phyloP scores from a whole-genome alignment of 2,329 filamentous ascomycete genomes.

The Pseudogymnoascus sp. region DNA sequence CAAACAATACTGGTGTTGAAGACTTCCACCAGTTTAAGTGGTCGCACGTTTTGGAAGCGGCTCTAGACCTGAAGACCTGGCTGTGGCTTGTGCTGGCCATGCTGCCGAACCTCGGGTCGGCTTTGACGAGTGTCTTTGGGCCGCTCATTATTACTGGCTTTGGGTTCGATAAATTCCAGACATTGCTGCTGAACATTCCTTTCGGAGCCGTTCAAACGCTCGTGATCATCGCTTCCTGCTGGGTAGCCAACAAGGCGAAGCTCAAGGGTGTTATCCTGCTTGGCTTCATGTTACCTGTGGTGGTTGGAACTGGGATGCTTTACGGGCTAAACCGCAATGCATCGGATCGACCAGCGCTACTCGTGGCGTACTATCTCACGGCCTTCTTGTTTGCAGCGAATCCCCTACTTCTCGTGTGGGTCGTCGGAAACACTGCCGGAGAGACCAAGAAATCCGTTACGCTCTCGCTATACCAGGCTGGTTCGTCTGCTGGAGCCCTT shows the following conservation, averaged over 20 bases:
- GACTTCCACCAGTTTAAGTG: constrained; percentile 51
- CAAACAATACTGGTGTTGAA: constrained; percentile 43
- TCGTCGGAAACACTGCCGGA: constrained; percentile 61
- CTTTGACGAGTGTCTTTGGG: background rate
- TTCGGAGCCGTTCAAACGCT: constrained; percentile 56
- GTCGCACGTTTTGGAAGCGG: constrained; percentile 46
- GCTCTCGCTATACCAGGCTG: constrained; percentile 58
- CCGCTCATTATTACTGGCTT: constrained; percentile 9
- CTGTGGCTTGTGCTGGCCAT: constrained; percentile 25
- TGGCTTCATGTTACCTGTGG: constrained; percentile 49
- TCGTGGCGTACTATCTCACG: constrained; percentile 58
- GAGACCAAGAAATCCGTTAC: constrained; percentile 60
- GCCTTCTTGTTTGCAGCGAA: constrained; percentile 61
- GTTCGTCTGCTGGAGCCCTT: constrained; percentile 57
- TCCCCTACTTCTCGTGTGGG: constrained; percentile 61
- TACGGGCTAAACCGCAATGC: constrained; percentile 44
- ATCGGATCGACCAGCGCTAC: constrained; percentile 39
- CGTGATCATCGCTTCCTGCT: constrained; percentile 52
- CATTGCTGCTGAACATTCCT: constrained; percentile 6
- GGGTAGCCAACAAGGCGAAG: constrained; percentile 47
- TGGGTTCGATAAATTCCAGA: constrained; percentile 8
- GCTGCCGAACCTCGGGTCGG: constrained; percentile 7
- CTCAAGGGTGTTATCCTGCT: constrained; percentile 51
- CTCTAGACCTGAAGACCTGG: constrained; percentile 54
- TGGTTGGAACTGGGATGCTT: constrained; percentile 52